Evolutionary conservation across 306 rosid species (phyloP), one percentile per base, ranked within the genome.

Genomic region (Geum urbanum): DNA sequence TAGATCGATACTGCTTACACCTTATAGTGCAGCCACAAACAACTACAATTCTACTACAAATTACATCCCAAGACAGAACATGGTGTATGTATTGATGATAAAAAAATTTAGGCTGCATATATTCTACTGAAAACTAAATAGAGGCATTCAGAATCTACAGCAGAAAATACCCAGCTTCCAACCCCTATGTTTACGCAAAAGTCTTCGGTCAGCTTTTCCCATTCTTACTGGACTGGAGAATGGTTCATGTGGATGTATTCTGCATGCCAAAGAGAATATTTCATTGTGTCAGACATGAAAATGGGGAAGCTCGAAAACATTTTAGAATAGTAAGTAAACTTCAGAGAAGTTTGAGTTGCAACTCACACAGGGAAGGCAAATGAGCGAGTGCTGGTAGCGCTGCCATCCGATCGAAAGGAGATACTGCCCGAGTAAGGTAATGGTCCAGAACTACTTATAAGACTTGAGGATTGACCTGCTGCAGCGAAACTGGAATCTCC

Each of bases 371-470:
- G 99, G 74, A 95, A 95, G 48, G 99, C 99, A 27, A 95, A 95
- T 56, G 99, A 95, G 8, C 96, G 95, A 0, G 96, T 86, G 95
- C 99, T 95, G 7, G 96, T 88, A 8, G 96, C 84, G 85, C 99
- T 95, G 89, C 99, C 89, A 43, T 95, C 99, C 0, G 99, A 95
- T 63, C 99, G 88, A 61, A 80, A 87, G 63, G 99, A 95, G 70
- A 95, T 72, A 74, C 91, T 95, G 52, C 96, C 99, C 0, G 97
- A 94, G 78, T 87, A 86, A 43, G 91, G 83, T 67, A 89, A 76
- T 0, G 87, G 85, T 16, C 90, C 96, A 0, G 97, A 81, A 72
- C 71, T 83, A 57, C 77, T 82, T 67, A 91, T 70, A 4, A 83
- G 83, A 52, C 88, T 80, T 0, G 85, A 79, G 46, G 76, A 44